Evolutionary conservation across 257 asterid species (phyloP).

Genomic region (Cinchona pubescens): DNA sequence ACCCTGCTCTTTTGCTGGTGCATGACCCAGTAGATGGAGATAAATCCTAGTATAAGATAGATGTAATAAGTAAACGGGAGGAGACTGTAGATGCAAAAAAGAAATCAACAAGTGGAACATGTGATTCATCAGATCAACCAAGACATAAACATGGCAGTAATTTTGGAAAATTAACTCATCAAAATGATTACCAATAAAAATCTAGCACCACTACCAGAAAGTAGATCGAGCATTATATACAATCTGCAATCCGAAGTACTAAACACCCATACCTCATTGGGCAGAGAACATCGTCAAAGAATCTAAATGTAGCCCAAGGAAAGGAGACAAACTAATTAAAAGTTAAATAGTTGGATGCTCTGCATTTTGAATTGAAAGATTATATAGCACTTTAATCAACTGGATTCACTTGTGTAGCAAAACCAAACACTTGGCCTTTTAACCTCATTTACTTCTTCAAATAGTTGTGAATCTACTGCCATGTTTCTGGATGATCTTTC

Average conservation of each 20-base stretch:
- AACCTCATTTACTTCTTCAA: background rate
- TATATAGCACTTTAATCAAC: background rate
- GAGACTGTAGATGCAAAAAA: background rate
- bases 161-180: background rate
- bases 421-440: background rate
- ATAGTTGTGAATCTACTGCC: background rate
- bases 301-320: background rate
- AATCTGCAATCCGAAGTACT: background rate
- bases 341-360: background rate
- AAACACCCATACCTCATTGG: background rate
- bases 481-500: background rate
- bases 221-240: background rate
- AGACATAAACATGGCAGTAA: background rate
- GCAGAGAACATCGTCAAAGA: background rate
- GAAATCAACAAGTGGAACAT: background rate
- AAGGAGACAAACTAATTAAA: background rate
- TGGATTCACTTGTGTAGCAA: background rate
- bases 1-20: constrained; percentile 23
- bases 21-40: constrained; percentile 40
- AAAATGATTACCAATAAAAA: background rate
- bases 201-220: background rate
- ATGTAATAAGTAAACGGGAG: constrained; percentile 12
- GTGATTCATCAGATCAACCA: background rate
- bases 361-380: background rate
- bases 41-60: constrained; percentile 34